phyloP scores from a whole-genome alignment of 1,284 basidiomycete species.

The Tetrapyrgos nigripes region DNA sequence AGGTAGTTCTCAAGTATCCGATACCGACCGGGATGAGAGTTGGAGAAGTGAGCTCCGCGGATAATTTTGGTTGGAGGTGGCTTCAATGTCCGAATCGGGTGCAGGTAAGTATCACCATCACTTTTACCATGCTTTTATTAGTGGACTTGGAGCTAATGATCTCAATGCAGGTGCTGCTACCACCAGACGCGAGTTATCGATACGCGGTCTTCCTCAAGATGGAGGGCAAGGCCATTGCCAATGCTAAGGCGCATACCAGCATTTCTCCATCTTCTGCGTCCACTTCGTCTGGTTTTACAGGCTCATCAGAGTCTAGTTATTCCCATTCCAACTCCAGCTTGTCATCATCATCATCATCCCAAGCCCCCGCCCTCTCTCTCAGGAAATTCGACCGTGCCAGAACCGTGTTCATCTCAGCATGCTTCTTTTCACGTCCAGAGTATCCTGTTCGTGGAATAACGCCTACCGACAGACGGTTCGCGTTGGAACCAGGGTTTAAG shows the following conservation, averaged over 20 bases:
- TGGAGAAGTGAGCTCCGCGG: slow-evolving; percentile 2
- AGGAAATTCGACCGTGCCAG: not conserved
- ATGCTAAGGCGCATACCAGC: not conserved
- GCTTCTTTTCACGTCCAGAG: slow-evolving; percentile 1
- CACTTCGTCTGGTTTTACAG: no score
- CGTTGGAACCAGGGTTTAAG: slow-evolving; percentile 11
- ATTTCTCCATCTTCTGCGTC: not conserved
- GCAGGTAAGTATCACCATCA: not conserved
- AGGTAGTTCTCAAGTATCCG: not conserved
- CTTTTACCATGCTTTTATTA: not conserved
- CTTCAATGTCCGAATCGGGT: slow-evolving; percentile 8
- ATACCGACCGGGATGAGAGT: not conserved
- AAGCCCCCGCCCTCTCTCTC: not conserved
- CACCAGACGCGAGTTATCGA: slow-evolving; percentile 6
- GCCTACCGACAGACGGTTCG: slow-evolving; percentile 4
- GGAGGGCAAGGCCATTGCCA: not conserved
- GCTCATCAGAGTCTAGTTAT: no score
- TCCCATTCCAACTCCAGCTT: no score
- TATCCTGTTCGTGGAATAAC: slow-evolving; percentile 12
- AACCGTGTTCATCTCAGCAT: not conserved
- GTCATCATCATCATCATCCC: no score
- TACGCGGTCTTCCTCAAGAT: slow-evolving; percentile 5
- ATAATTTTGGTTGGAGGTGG: slow-evolving; percentile 10
- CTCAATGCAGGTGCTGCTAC: slow-evolving; percentile 11
- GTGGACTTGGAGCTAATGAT: no score